These are phyloP conservation scores for Fusarium guadeloupense DNA, from an alignment of 2,329 filamentous ascomycete genomes.

Conservation along the genomic window DNA sequence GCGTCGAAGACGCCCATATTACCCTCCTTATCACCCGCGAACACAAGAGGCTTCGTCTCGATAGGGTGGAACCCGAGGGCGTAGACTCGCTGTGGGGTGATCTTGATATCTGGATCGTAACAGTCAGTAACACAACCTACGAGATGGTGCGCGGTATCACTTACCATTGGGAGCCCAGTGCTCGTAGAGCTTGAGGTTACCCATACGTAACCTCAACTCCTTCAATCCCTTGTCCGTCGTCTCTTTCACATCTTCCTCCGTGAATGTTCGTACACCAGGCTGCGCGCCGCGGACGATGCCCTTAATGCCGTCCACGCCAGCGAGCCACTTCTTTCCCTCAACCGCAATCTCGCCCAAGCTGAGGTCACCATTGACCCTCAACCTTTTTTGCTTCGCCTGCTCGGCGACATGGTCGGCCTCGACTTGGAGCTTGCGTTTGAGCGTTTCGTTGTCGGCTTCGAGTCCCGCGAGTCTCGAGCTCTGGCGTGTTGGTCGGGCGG, in stretches of 20 bases:
- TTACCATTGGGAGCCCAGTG: constrained; percentile 81
- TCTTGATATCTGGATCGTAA: constrained; percentile 76
- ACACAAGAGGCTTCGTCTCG: constrained; percentile 84
- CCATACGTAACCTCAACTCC: constrained; percentile 79
- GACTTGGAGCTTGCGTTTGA: constrained; percentile 62
- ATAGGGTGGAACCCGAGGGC: constrained; percentile 89
- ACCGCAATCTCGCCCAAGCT: constrained; percentile 81
- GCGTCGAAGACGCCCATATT: constrained; percentile 91
- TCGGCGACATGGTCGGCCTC: constrained; percentile 56
- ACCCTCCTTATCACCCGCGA: constrained; percentile 94
- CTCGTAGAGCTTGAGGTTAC: constrained; percentile 79
- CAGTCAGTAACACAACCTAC: background rate
- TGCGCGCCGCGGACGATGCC: constrained; percentile 71
- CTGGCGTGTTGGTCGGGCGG: constrained; percentile 61
- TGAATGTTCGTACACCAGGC: constrained; percentile 86
- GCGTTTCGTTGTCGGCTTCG: constrained; percentile 56
- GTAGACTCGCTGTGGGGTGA: constrained; percentile 88
- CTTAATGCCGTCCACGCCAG: constrained; percentile 71
- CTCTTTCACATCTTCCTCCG: constrained; percentile 81
- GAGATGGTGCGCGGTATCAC: constrained; percentile 35
- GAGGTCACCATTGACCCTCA: constrained; percentile 65
- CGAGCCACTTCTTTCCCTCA: constrained; percentile 79
- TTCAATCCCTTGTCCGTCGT: constrained; percentile 81
- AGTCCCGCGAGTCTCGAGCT: constrained; percentile 68
- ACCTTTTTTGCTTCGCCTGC: constrained; percentile 65